Evolutionary conservation across 345 rosid genomes (phyloP), one percentile per base, ranked within the genome.

Genomic region (Draba incana): DNA sequence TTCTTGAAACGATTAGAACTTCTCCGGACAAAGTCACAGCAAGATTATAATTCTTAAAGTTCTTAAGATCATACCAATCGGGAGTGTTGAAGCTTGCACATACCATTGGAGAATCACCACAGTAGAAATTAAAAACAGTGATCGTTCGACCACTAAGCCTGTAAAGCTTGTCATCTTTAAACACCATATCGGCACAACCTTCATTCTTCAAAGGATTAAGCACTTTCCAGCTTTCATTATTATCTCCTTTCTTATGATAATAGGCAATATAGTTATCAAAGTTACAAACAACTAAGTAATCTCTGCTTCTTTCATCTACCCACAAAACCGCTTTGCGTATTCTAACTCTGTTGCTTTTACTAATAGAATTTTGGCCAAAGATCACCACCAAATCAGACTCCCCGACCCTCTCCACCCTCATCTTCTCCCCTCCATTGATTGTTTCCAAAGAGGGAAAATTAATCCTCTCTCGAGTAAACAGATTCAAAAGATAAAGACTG

Each of bases 21-120:
- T 63, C 33, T 4, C 68, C 46, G 23, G 68, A 63, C 68, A 63
- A 63, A 63, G 62, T 57, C 30, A 57, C 11, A 38, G 2, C 62
- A 38, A 38, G 14, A 11, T 38, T 38, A 27, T 4, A 1, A 28
- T 28, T 28, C 1, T 6, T 1, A 42, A 2, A 2, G 4, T 1
- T 1, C 14, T 1, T 13, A 23, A 0, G 0, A 10, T 0, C 0
- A 16, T 35, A 9, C 16, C 6, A 0, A 9, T 2, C 2, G 25
- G 14, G 30, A 16, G 4, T 0, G 13, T 24, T 2, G 45, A 11
- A 10, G 10, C 30, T 61, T 43, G 5, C 39, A 61, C 65, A 61
- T 61, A 43, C 27, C 30, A 10, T 39, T 10, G 60, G 69, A 14
- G 60, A 15, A 41, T 11, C 60, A 51, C 38, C 28, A 28, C 41